A percentile compares a stretch with the other conserved stretches of the same genome.
These are phyloP conservation scores for Umbilicus rupestris DNA, from an alignment of 164 flowering plant species.

Conservation along the genomic window DNA sequence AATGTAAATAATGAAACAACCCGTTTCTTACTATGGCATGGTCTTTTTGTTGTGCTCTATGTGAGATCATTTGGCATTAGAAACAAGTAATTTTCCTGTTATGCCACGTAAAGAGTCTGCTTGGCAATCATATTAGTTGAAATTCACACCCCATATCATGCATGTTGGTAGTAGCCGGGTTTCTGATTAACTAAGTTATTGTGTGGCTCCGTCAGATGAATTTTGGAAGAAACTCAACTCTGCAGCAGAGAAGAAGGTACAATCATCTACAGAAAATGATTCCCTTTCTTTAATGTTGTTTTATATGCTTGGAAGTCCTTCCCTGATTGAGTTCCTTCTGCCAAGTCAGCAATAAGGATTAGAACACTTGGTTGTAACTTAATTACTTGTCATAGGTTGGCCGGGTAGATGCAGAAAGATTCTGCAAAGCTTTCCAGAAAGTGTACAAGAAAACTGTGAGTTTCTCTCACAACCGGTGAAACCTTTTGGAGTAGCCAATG, in stretches of 20 bases:
- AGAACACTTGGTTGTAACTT: neutral
- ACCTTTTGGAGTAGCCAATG: neutral
- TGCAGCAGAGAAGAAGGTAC: constrained; percentile 56
- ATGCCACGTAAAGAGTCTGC: neutral
- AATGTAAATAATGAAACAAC: neutral
- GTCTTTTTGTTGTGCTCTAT: neutral
- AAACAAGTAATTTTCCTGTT: neutral
- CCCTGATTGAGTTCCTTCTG: neutral
- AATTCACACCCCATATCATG: neutral
- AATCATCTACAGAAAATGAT: neutral
- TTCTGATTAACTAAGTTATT: constrained; percentile 4
- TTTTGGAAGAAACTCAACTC: constrained; percentile 53
- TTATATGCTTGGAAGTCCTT: neutral
- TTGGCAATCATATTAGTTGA: neutral
- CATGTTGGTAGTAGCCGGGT: neutral
- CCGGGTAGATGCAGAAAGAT: constrained; percentile 34
- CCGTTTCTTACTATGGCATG: neutral
- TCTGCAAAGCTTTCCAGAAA: constrained; percentile 37
- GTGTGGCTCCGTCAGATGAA: constrained; percentile 26
- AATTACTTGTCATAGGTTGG: constrained; percentile 28
- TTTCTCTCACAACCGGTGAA: neutral
- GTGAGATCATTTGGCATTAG: neutral
- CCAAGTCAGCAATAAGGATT: neutral
- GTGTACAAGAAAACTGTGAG: constrained; percentile 41
- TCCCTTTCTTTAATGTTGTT: neutral